Base-by-base conservation (phyloP, 2,329 filamentous ascomycete species). In the Aspergillus sp. region DNA sequence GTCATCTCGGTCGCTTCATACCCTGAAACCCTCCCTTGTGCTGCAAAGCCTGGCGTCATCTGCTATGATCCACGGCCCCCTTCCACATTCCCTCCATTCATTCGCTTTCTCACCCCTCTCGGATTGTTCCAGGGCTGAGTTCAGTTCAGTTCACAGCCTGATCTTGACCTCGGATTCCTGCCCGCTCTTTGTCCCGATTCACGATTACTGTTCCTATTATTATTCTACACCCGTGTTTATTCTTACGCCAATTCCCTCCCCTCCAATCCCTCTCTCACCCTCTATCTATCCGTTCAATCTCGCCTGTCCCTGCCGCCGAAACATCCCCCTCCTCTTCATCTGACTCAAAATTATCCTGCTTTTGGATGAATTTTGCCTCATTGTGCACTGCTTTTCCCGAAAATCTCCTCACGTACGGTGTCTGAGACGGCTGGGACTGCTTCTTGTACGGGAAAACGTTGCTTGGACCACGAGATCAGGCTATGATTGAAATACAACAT, bases 11-110 rank as follows among this genome's bases (percentile, higher is more conserved):
- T 53, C 50, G 21, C 17, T 19, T 36, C 11, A 38, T 36, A 23
- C 25, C 27, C 15, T 54, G 38, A 53, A 53, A 53, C 51, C 38
- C 36, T 41, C 36, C 41, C 41, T 36, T 44, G 41, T 39, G 32
- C 36, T 44, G 10, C 59, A 19, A 36, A 39, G 48, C 53, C 59
- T 63, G 61, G 54, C 58, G 61, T 64, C 62, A 63, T 61, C 61
- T 58, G 58, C 58, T 59, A 60, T 62, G 55, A 41, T 59, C 61
- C 55, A 39, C 30, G 62, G 27, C 62, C 62, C 60, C 59, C 57
- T 47, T 59, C 58, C 59, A 51, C 62, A 62, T 64, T 63, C 59
- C 19, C 59, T 52, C 59, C 59, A 51, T 61, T 42, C 30, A 58
- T 54, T 49, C 49, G 25, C 51, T 41, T 41, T 41, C 19, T 50